Percentiles rank a stretch among this genome's conserved stretches.
Evolutionary conservation across 2,329 filamentous ascomycete species (phyloP).

Genomic region (Stylonectria norvegica): DNA sequence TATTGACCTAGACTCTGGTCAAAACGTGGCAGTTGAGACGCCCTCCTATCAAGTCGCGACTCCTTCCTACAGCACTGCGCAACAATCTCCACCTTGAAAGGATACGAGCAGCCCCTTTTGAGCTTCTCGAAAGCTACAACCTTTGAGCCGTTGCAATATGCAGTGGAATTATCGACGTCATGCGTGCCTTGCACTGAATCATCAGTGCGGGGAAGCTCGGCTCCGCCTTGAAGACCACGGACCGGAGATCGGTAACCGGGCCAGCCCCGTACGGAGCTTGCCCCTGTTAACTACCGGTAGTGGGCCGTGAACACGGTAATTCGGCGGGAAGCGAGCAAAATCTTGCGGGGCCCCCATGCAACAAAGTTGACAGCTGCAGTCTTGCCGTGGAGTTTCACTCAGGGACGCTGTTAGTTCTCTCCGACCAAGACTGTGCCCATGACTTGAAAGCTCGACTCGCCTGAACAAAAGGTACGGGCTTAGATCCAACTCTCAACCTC

Average conservation of each 20-base stretch:
- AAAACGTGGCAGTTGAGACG: slow-evolving; percentile 1
- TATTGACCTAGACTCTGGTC: slow-evolving; percentile 24
- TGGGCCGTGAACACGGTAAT: too few relatives aligned
- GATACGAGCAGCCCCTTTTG: not conserved
- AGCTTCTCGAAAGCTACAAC: not conserved
- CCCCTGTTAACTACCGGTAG: too few relatives aligned
- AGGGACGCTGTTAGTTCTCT: too few relatives aligned
- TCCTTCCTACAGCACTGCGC: not conserved
- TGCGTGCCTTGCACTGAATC: slow-evolving; percentile 11
- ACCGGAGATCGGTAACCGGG: slow-evolving; percentile 13
- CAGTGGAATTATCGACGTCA: not conserved
- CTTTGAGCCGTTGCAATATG: not conserved
- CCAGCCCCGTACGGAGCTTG: not conserved
- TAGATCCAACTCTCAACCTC: too few relatives aligned
- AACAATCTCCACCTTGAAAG: slow-evolving; percentile 9
- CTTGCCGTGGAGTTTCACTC: too few relatives aligned
- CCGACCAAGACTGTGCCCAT: too few relatives aligned
- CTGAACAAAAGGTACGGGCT: too few relatives aligned
- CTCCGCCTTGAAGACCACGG: not conserved
- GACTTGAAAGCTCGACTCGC: too few relatives aligned
- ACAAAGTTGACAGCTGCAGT: too few relatives aligned
- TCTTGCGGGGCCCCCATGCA: too few relatives aligned
- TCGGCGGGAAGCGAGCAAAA: too few relatives aligned
- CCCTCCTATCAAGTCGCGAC: not conserved
- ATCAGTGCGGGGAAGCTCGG: slow-evolving; percentile 10